A percentile compares a stretch with the other conserved stretches of the same genome.
These are phyloP conservation scores for Sarcodon sp. DNA, from an alignment of 768 basidiomycete genomes.

Conservation along the genomic window DNA sequence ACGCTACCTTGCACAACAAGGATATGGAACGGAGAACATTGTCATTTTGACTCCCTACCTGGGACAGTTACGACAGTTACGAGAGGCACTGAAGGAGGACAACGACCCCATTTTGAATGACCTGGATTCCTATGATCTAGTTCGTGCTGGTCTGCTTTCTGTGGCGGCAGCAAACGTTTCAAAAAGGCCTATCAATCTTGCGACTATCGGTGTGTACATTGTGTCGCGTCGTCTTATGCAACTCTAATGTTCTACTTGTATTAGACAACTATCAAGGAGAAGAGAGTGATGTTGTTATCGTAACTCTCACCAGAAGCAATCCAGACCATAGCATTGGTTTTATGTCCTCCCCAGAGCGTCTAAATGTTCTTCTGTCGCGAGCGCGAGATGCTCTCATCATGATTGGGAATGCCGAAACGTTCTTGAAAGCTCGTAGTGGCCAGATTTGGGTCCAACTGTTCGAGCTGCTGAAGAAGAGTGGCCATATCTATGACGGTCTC, in stretches of 20 bases:
- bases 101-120: conserved; percentile 52
- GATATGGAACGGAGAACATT: conserved; percentile 45
- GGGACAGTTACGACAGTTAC: conserved; percentile 46
- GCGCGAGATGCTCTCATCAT: conserved; percentile 54
- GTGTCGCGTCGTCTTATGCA: background rate
- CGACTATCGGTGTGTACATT: conserved; percentile 43
- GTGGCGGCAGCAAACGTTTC: conserved; percentile 21
- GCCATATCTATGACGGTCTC: conserved; percentile 44
- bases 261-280: conserved; percentile 78
- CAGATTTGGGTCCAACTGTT: conserved; percentile 39
- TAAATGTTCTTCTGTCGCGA: conserved; percentile 61
- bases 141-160: conserved; percentile 40
- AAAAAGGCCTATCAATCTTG: conserved; percentile 38
- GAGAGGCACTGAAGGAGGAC: conserved; percentile 26
- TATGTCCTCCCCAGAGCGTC: conserved; percentile 55
- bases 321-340: conserved; percentile 45
- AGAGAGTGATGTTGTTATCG: conserved; percentile 57
- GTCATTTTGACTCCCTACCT: conserved; percentile 62
- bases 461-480: conserved; percentile 23
- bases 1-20: conserved; percentile 53
- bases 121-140: conserved; percentile 44
- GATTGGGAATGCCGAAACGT: conserved; percentile 52
- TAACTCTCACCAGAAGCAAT: conserved; percentile 51
- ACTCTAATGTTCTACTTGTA: background rate
- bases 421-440: conserved; percentile 36